phyloP scores from a whole-genome alignment of 805 yeast species.

The Tetrapisispora namnaoensis region DNA sequence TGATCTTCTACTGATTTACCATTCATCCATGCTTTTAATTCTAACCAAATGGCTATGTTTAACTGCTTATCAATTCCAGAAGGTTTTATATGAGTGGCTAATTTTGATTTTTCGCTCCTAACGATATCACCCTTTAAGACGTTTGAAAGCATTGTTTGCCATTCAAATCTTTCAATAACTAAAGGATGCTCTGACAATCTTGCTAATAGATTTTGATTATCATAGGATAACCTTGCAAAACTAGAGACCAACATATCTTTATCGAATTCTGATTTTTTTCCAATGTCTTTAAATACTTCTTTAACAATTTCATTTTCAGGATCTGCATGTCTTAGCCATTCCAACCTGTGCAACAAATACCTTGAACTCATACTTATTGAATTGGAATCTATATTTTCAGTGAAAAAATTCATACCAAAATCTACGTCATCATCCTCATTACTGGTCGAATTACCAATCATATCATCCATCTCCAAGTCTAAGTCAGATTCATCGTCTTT shows the following conservation, averaged over 20 bases:
- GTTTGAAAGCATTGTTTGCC: constrained; percentile 89
- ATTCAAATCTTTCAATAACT: constrained; percentile 72
- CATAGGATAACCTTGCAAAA: constrained; percentile 11
- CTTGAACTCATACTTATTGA: constrained; percentile 22
- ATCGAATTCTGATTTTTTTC: constrained; percentile 6
- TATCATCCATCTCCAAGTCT: constrained; percentile 16
- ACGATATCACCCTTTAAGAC: constrained; percentile 95
- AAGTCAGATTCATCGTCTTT: constrained; percentile 28
- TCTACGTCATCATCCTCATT: constrained; percentile 27
- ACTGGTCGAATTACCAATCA: constrained; percentile 12
- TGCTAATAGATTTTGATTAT: constrained; percentile 10
- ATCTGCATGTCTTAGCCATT: constrained; percentile 36
- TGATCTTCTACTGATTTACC: constrained; percentile 79
- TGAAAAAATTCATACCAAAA: constrained; percentile 18
- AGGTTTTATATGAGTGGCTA: constrained; percentile 38
- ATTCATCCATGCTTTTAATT: constrained; percentile 69
- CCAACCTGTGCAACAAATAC: constrained; percentile 18
- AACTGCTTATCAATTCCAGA: constrained; percentile 20
- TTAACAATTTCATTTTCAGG: constrained; percentile 22
- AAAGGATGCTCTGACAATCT: constrained; percentile 25
- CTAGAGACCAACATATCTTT: constrained; percentile 8
- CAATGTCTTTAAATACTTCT: constrained; percentile 9
- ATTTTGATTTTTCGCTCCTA: constrained; percentile 74
- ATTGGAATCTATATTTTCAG: constrained; percentile 9
- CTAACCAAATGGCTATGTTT: constrained; percentile 63